Evolutionary conservation across 2,329 filamentous ascomycete genomes (phyloP), one percentile per base, ranked within the genome.

Genomic region (Alternaria dauci): DNA sequence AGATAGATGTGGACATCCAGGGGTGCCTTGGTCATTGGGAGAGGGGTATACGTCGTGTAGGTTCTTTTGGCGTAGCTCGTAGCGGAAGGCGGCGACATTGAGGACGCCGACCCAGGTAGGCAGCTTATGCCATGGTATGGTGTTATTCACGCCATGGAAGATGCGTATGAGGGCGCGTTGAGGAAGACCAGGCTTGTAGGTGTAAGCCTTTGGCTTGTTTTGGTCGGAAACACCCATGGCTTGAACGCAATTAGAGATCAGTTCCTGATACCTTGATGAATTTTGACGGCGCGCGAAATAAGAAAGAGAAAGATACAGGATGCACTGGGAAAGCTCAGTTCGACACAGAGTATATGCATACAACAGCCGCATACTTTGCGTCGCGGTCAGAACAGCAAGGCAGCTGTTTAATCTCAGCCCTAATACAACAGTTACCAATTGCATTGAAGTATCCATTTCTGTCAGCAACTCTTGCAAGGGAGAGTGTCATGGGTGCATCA

Each of bases 61-160:
- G 55, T 84, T 84, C 52, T 82, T 71, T 38, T 75, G 69, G 4
- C 81, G 79, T 4, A 83, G 74, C 63, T 83, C 81, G 41, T 78
- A 74, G 41, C 82, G 78, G 6, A 81, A 69, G 14, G 79, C 76
- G 12, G 73, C 71, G 0, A 83, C 70, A 58, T 84, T 83, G 55
- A 82, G 59, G 8, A 76, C 78, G 2, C 81, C 80, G 16, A 83
- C 60, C 36, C 77, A 63, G 7, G 71, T 71, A 1, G 81, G 80
- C 1, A 83, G 73, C 58, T 79, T 81, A 65, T 82, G 79, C 81
- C 81, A 83, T 44, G 77, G 72, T 12, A 82, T 68, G 18, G 78
- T 59, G 18, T 69, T 69, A 62, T 83, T 82, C 47, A 82, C 65
- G 20, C 76, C 41, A 18, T 79, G 76, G 61, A 81, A 83, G 3